A percentile compares a stretch with the other conserved stretches of the same genome.
Evolutionary conservation across 2,329 filamentous ascomycete genomes (phyloP).

Genomic region (Chalaropsis ovoidea): DNA sequence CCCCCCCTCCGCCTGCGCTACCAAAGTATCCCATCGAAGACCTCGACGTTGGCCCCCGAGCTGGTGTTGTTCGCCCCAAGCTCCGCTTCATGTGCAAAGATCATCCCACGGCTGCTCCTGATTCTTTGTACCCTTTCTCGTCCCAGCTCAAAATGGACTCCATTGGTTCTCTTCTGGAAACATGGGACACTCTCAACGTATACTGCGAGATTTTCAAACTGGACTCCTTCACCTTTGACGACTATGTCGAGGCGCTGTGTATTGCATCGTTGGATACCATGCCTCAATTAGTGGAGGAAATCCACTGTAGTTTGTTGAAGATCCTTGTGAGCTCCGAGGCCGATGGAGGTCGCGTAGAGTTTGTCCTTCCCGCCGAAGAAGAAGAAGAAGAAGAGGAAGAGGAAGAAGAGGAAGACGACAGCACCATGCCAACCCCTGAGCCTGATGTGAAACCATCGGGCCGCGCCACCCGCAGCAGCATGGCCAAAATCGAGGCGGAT

Average conservation of each 20-base stretch:
- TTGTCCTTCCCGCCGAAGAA: conserved; percentile 65
- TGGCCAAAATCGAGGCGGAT: conserved; percentile 71
- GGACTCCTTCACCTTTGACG: conserved; percentile 96
- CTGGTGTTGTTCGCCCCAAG: conserved; percentile 57
- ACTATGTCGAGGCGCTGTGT: conserved; percentile 80
- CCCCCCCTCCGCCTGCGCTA: conserved; percentile 56
- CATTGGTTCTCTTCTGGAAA: conserved; percentile 75
- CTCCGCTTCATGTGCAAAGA: conserved; percentile 68
- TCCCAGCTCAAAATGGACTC: conserved; percentile 62
- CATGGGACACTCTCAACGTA: conserved; percentile 96
- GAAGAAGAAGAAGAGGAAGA: conserved; percentile 59
- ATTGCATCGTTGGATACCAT: conserved; percentile 62
- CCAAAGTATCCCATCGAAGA: conserved; percentile 96
- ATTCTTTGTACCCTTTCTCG: conserved; percentile 12
- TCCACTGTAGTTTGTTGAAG: conserved; percentile 86
- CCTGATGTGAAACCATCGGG: conserved; percentile 56
- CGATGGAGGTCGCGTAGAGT: conserved; percentile 68
- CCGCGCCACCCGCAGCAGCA: conserved; percentile 73
- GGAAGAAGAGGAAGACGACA: conserved; percentile 49
- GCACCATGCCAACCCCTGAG: conserved; percentile 51
- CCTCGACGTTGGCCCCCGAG: conserved; percentile 63
- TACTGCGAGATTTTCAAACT: conserved; percentile 90
- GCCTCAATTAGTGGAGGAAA: conserved; percentile 78
- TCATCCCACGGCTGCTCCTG: conserved; percentile 37
- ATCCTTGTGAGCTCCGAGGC: conserved; percentile 66